Evolutionary conservation across 2,329 filamentous ascomycete species (phyloP).

Genomic region (Fusarium guadeloupense): DNA sequence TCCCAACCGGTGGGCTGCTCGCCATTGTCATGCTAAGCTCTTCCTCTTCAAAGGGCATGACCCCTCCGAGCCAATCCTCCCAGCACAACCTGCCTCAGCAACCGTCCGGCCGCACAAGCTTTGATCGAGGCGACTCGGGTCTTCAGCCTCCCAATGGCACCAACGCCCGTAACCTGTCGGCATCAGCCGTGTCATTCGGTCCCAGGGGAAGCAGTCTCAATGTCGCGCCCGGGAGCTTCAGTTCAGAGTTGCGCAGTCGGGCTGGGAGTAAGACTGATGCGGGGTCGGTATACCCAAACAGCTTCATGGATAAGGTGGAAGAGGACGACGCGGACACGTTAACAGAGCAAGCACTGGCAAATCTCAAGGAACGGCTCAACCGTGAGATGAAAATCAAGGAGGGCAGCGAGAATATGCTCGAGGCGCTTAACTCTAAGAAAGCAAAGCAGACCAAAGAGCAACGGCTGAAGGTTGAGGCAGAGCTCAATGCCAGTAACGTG

Average conservation of each 20-base stretch:
- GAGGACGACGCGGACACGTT: conserved; percentile 66
- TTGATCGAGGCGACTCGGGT: conserved; percentile 63
- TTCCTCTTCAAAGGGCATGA: conserved; percentile 46
- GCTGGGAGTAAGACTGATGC: conserved; percentile 50
- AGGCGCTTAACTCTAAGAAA: conserved; percentile 93
- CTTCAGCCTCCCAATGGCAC: conserved; percentile 62
- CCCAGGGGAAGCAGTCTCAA: conserved; percentile 76
- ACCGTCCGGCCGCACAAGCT: conserved; percentile 43
- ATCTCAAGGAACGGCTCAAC: conserved; percentile 84
- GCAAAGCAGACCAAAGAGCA: conserved; percentile 94
- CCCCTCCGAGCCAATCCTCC: conserved; percentile 49
- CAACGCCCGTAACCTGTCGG: conserved; percentile 57
- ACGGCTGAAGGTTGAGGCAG: conserved; percentile 80
- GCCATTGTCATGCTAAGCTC: conserved; percentile 47
- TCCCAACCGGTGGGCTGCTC: conserved; percentile 51
- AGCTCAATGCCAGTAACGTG: conserved; percentile 87
- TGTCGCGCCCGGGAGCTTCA: conserved; percentile 85
- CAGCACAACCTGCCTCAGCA: conserved; percentile 48
- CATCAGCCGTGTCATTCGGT: conserved; percentile 68
- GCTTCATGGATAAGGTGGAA: conserved; percentile 65
- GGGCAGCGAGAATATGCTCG: conserved; percentile 96
- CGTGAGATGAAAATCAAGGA: conserved; percentile 98
- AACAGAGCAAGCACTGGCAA: conserved; percentile 77
- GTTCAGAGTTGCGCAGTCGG: conserved; percentile 79
- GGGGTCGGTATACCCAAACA: conserved; percentile 49